phyloP scores from a whole-genome alignment of 2,329 filamentous ascomycete species.

The Hortaea sp. region DNA sequence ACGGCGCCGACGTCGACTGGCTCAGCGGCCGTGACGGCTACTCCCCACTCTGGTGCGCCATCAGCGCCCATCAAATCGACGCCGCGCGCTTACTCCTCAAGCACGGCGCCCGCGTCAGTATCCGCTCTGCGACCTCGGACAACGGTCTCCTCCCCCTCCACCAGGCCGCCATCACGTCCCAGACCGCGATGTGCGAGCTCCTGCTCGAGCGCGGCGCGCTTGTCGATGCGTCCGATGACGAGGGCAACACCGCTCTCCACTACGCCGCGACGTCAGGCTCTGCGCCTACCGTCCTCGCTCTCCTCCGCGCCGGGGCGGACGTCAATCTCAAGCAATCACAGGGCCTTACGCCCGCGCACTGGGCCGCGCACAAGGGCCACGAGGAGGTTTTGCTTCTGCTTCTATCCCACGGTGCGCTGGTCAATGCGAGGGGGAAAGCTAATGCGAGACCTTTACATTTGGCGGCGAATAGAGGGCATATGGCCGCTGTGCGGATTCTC shows the following conservation, averaged over 20 bases:
- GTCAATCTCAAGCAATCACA: conserved; percentile 13
- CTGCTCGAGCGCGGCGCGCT: conserved; percentile 19
- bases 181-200: conserved; percentile 20
- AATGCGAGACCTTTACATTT: conserved; percentile 17
- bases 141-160: conserved; percentile 16
- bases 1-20: conserved; percentile 18
- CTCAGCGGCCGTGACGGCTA: conserved; percentile 20
- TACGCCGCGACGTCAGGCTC: conserved; percentile 19
- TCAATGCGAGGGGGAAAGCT: conserved; percentile 12
- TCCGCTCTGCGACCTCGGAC: conserved; percentile 13
- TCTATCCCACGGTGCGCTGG: conserved; percentile 10
- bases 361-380: conserved; percentile 21
- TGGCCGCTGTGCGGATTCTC: conserved; percentile 11
- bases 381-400: conserved; percentile 15
- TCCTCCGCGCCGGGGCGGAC: conserved; percentile 14
- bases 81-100: conserved; percentile 16
- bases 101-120: conserved; percentile 17
- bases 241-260: conserved; percentile 18
- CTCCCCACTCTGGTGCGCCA: conserved; percentile 20
- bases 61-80: conserved; percentile 18
- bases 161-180: conserved; percentile 20
- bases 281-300: conserved; percentile 9
- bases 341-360: conserved; percentile 18
- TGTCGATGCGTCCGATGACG: conserved; percentile 17
- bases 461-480: conserved; percentile 19